A percentile compares a stretch with the other conserved stretches of the same genome.
Conservation (phyloP, 208 protist species). For the Naegleria fowleri region DNA sequence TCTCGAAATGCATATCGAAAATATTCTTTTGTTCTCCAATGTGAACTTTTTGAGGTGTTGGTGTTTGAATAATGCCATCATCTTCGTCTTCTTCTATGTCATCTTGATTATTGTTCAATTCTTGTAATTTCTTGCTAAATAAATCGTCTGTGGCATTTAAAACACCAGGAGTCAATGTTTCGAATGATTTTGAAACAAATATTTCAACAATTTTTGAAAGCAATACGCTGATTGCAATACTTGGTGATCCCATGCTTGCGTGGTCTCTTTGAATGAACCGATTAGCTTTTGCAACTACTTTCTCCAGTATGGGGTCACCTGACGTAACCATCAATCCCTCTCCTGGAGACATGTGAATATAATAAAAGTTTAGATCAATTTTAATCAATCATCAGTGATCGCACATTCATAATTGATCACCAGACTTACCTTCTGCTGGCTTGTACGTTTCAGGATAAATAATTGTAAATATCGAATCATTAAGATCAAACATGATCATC, state of each 20-base stretch:
- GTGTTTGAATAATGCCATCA: background rate
- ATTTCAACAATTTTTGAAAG: background rate
- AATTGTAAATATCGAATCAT: background rate
- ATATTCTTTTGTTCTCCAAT: background rate
- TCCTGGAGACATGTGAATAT: too few species aligned
- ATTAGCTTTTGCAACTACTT: background rate
- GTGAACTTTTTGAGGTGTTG: background rate
- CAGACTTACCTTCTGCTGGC: background rate
- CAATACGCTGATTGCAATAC: background rate
- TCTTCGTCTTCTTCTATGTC: background rate
- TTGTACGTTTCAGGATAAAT: constrained; percentile 3
- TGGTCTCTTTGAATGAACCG: background rate
- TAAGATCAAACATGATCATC: background rate
- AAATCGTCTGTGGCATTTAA: background rate
- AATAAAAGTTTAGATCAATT: too few species aligned
- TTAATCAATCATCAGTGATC: too few species aligned
- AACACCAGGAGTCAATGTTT: background rate
- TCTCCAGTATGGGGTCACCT: background rate
- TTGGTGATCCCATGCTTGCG: background rate
- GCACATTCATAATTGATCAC: too few species aligned
- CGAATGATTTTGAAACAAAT: background rate
- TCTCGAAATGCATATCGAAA: background rate
- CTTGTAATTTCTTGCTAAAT: background rate
- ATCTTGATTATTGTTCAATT: background rate
- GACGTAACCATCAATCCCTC: background rate